Percentiles rank a stretch among this genome's conserved stretches.
Evolutionary conservation across 2,329 filamentous ascomycete genomes (phyloP).

Genomic region (Cryphonectria carpinicola): DNA sequence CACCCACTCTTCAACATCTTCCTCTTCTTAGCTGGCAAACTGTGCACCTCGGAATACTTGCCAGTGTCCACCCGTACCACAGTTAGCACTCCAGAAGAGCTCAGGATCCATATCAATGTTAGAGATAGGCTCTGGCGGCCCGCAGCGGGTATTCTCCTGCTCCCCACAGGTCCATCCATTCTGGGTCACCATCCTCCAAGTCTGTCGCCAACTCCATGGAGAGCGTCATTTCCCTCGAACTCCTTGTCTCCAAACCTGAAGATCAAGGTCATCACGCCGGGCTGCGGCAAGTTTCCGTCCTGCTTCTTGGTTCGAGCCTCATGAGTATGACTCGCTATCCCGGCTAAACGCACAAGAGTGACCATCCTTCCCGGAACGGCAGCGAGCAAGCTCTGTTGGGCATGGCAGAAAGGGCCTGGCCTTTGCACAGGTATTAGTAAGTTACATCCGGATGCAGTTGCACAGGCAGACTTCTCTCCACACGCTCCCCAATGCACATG

Average conservation of each 20-base stretch:
- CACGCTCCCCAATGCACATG: background rate
- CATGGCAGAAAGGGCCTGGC: constrained; percentile 14
- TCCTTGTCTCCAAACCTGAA: constrained; percentile 45
- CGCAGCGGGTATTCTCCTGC: constrained; percentile 30
- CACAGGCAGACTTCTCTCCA: background rate
- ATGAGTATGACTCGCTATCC: constrained; percentile 44
- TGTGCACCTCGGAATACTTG: background rate
- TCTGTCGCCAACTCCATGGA: constrained; percentile 52
- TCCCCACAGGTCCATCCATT: constrained; percentile 39
- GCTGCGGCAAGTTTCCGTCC: constrained; percentile 58
- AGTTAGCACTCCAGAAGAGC: background rate
- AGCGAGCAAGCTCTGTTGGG: constrained; percentile 9
- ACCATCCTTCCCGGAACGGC: constrained; percentile 32
- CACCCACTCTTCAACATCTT: constrained; percentile 1
- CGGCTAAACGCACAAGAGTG: constrained; percentile 40
- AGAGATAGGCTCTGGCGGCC: constrained; percentile 24
- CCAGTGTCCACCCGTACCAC: constrained; percentile 3
- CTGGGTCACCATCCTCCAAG: constrained; percentile 47
- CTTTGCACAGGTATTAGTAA: constrained; percentile 9
- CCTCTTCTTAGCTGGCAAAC: background rate
- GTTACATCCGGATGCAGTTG: background rate
- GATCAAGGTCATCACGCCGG: constrained; percentile 46
- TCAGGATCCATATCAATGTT: constrained; percentile 25
- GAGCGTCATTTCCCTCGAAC: constrained; percentile 51
- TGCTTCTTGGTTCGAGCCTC: constrained; percentile 51